Base-by-base conservation (phyloP, 2,329 filamentous ascomycete species). In the Dactylellina leptospora region DNA sequence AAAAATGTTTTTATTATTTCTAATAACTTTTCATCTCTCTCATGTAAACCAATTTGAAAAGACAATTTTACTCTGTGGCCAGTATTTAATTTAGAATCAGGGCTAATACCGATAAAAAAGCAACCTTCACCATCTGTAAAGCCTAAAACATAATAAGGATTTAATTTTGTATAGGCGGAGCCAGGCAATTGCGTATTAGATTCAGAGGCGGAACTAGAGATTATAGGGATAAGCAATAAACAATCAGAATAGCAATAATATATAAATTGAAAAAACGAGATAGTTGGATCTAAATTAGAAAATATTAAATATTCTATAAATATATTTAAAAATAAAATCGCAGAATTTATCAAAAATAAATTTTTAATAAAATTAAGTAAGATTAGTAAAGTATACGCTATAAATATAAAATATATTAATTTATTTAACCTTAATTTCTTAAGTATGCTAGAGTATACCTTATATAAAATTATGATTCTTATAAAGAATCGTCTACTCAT, bases 291-390 rank as follows among this genome's bases (percentile, higher is more conserved):
- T 68, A 68, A 68, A 73, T 64, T 58, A 58, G 55, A 60, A 69
- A 72, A 63, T 74, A 23, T 44, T 74, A 54, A 72, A 66, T 54
- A 38, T 53, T 64, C 64, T 68, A 75, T 66, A 58, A 69, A 72
- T 74, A 74, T 70, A 59, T 73, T 33, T 70, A 73, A 74, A 75
- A 74, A 62, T 74, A 48, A 74, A 66, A 74, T 75, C 75, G 74
- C 72, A 70, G 54, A 58, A 58, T 58, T 45, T 58, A 75, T 61
- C 42, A 33, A 69, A n/a, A 60, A 45, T 45, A 59, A 61, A 47
- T 66, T 55, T 51, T 69, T 50, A 54, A 44, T 69, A 56, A 74
- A 60, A 54, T 61, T 68, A 69, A 66, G 56, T 59, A 58, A 73
- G 53, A 73, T 54, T 44, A 66, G 40, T 38, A 66, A 51, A 42